A percentile compares a stretch with the other conserved stretches of the same genome.
Evolutionary conservation across 2,329 filamentous ascomycete genomes (phyloP).

Genomic region (Xylaria sp.): DNA sequence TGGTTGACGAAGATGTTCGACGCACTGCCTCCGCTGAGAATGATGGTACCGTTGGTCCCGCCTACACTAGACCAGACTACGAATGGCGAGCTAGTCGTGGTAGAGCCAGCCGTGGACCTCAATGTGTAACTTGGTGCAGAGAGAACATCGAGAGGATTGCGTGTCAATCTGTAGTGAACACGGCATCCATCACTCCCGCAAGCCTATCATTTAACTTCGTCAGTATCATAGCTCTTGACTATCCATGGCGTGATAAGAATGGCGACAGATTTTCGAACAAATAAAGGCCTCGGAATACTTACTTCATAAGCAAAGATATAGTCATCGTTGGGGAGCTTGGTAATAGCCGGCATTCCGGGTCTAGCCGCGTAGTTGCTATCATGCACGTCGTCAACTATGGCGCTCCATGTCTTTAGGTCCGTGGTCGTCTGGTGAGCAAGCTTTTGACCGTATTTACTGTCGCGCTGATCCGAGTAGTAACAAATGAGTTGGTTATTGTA

Average conservation of each 20-base stretch:
- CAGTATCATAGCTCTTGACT: neutral
- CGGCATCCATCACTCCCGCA: conserved; percentile 45
- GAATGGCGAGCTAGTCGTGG: conserved; percentile 43
- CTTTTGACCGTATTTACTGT: conserved; percentile 72
- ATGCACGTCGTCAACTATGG: conserved; percentile 68
- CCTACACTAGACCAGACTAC: conserved; percentile 46
- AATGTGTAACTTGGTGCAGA: conserved; percentile 35
- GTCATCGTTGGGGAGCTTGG: conserved; percentile 64
- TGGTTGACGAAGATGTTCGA: conserved; percentile 45
- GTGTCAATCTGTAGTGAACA: conserved; percentile 44
- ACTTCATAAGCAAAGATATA: conserved; percentile 63
- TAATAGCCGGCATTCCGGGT: conserved; percentile 54
- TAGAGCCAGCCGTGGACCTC: conserved; percentile 33
- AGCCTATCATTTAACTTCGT: conserved; percentile 6
- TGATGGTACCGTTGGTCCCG: conserved; percentile 44
- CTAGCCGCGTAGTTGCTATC: conserved; percentile 52
- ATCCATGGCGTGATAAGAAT: neutral
- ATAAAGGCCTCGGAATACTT: neutral
- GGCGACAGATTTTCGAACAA: neutral
- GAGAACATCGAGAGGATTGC: conserved; percentile 40
- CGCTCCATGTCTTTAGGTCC: conserved; percentile 68
- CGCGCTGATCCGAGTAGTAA: conserved; percentile 76
- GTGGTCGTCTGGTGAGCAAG: conserved; percentile 69
- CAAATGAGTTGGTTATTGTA: conserved; percentile 68
- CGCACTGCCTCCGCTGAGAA: conserved; percentile 43